These are phyloP conservation scores for Xylaria telfairii DNA, from an alignment of 495 filamentous ascomycete genomes.

Conservation along the genomic window DNA sequence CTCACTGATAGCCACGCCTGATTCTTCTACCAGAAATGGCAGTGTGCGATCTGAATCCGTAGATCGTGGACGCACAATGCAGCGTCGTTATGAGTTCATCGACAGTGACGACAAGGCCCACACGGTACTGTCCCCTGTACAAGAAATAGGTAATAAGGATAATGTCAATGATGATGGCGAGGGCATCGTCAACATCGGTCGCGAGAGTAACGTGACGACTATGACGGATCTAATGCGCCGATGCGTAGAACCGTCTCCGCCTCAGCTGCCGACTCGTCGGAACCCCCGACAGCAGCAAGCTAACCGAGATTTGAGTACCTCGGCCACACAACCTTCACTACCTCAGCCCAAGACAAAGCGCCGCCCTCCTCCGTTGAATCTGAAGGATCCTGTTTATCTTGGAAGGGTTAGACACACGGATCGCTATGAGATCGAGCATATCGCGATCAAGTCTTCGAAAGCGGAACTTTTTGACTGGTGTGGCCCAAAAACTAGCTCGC, in stretches of 20 bases:
- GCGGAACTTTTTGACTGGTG: background rate
- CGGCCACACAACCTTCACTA: background rate
- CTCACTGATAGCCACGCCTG: background rate
- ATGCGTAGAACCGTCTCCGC: constrained; percentile 1
- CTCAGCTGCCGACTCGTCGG: constrained; percentile 1
- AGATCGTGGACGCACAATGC: constrained; percentile 27
- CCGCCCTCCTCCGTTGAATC: constrained; percentile 15
- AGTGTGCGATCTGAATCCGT: constrained; percentile 15
- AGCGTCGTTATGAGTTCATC: constrained; percentile 26
- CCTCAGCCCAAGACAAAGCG: background rate
- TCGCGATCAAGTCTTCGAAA: constrained; percentile 13
- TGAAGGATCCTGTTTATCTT: background rate
- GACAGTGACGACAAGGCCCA: constrained; percentile 22
- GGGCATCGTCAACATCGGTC: background rate
- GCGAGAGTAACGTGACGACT: constrained; percentile 28
- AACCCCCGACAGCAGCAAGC: background rate
- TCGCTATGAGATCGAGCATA: constrained; percentile 17
- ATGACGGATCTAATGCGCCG: constrained; percentile 32
- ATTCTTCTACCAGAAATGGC: background rate
- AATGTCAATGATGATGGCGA: background rate
- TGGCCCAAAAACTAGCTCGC: background rate
- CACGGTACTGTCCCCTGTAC: constrained; percentile 16
- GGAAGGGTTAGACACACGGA: constrained; percentile 7
- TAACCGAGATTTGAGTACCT: background rate
- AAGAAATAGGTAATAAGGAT: constrained; percentile 16